Percentiles rank a stretch among this genome's conserved stretches.
phyloP scores from a whole-genome alignment of 345 rosid species.

The Populus simonii region DNA sequence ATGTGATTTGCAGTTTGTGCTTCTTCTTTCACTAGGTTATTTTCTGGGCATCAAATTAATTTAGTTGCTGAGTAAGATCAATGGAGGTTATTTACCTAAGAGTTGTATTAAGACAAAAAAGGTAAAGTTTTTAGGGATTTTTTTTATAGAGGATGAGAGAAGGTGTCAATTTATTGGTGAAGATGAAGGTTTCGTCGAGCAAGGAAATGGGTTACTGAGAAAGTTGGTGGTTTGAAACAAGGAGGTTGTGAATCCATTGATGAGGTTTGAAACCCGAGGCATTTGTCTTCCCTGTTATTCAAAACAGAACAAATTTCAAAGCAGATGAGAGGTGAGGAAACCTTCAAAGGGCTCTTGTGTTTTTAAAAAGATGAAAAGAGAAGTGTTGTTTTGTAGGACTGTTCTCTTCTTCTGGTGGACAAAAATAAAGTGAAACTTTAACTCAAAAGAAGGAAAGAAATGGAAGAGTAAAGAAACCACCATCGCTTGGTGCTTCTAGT shows the following conservation, averaged over 20 bases:
- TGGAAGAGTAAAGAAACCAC: too few relatives aligned
- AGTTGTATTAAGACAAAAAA: slow-evolving; percentile 6
- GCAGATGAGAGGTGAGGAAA: too few relatives aligned
- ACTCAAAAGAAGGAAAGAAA: too few relatives aligned
- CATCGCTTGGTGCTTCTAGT: too few relatives aligned
- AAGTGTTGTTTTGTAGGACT: too few relatives aligned
- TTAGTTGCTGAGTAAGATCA: slow-evolving; percentile 9
- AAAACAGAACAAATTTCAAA: too few relatives aligned
- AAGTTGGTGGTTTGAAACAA: neutral
- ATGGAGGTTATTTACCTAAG: slow-evolving; percentile 1
- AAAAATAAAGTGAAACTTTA: too few relatives aligned
- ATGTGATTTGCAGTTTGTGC: slow-evolving; percentile 83
- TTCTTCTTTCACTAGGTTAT: slow-evolving; percentile 16
- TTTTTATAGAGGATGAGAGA: slow-evolving; percentile 27
- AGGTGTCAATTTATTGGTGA: slow-evolving; percentile 14
- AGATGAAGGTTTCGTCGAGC: slow-evolving; percentile 19
- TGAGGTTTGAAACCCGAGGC: neutral
- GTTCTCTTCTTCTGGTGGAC: too few relatives aligned
- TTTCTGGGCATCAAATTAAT: neutral
- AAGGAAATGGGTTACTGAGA: neutral
- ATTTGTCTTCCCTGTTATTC: too few relatives aligned
- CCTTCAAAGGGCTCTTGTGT: too few relatives aligned
- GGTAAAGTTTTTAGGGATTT: slow-evolving; percentile 12
- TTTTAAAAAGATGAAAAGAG: too few relatives aligned
- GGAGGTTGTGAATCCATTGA: slow-evolving; percentile 21